These are phyloP conservation scores for Barnettozyma wickerhamii DNA, from an alignment of 805 yeast genomes.

Conservation along the genomic window DNA sequence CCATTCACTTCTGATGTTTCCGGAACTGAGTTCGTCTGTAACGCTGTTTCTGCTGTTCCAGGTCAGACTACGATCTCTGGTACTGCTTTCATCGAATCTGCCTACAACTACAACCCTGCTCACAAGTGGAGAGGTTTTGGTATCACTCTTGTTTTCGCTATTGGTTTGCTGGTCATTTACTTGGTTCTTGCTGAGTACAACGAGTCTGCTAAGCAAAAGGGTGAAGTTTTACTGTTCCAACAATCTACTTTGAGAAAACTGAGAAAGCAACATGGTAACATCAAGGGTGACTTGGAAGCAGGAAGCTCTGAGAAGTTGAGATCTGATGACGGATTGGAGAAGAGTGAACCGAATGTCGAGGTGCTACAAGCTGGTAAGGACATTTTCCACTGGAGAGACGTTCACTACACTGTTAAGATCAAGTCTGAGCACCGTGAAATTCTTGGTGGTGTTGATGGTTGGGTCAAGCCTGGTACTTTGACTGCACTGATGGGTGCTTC, in stretches of 20 bases:
- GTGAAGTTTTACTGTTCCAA: constrained; percentile 65
- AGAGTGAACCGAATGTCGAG: constrained; percentile 20
- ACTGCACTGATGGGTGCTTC: constrained; percentile 78
- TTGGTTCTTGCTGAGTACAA: constrained; percentile 51
- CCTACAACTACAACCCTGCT: constrained; percentile 40
- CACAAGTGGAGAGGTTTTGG: constrained; percentile 68
- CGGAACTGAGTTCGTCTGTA: constrained; percentile 39
- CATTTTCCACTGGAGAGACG: constrained; percentile 75
- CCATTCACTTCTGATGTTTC: constrained; percentile 15
- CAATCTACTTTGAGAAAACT: constrained; percentile 41
- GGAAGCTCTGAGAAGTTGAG: constrained; percentile 27
- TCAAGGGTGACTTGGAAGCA: constrained; percentile 25
- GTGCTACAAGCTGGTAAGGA: constrained; percentile 37
- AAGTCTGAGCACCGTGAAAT: constrained; percentile 57
- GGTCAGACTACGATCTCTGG: constrained; percentile 52
- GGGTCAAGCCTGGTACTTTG: constrained; percentile 80
- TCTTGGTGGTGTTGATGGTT: constrained; percentile 66
- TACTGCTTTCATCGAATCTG: constrained; percentile 38
- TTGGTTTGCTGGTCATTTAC: constrained; percentile 53
- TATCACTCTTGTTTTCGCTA: constrained; percentile 49
- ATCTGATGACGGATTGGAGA: constrained; percentile 13
- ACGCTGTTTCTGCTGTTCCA: constrained; percentile 50
- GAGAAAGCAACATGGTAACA: constrained; percentile 34
- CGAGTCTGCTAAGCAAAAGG: constrained; percentile 62
- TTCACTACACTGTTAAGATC: constrained; percentile 65